These are phyloP conservation scores for Chytriomyces sp. DNA, from an alignment of 192 early-diverging fungal species.

Conservation along the genomic window DNA sequence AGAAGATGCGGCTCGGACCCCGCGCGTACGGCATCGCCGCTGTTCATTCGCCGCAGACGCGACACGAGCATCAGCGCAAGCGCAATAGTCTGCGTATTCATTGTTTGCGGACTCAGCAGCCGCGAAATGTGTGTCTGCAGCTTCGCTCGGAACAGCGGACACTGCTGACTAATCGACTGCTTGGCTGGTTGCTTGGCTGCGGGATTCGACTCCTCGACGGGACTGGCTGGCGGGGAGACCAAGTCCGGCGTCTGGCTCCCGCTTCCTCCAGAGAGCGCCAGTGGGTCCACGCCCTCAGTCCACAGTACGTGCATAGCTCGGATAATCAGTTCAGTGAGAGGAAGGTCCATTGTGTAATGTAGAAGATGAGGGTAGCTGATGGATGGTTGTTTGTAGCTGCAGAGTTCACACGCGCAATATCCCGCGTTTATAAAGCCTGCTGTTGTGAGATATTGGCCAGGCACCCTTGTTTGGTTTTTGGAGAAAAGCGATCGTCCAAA, in stretches of 20 bases:
- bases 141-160: not conserved
- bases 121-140: constrained; percentile 20
- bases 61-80: constrained; percentile 31
- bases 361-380: no score
- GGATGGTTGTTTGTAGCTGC: no score
- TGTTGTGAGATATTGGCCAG: no score
- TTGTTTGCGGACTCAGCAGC: constrained; percentile 18
- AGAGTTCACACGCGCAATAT: no score
- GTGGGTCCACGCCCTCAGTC: constrained; percentile 19
- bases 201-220: not conserved
- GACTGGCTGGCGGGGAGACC: not conserved
- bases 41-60: constrained; percentile 28
- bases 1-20: constrained; percentile 32
- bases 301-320: constrained; percentile 14
- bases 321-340: no score
- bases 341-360: no score
- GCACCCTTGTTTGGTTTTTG: no score
- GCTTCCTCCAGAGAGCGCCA: not conserved
- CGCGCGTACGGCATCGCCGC: constrained; percentile 11
- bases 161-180: not conserved
- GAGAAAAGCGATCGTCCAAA: no score
- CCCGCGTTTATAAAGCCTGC: no score
- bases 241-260: not conserved
- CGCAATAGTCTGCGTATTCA: constrained; percentile 10
- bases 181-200: not conserved